Evolutionary conservation across 176 grass and related monocot genomes (phyloP), one percentile per base, ranked within the genome.

Genomic region (Pontederia crassipes): DNA sequence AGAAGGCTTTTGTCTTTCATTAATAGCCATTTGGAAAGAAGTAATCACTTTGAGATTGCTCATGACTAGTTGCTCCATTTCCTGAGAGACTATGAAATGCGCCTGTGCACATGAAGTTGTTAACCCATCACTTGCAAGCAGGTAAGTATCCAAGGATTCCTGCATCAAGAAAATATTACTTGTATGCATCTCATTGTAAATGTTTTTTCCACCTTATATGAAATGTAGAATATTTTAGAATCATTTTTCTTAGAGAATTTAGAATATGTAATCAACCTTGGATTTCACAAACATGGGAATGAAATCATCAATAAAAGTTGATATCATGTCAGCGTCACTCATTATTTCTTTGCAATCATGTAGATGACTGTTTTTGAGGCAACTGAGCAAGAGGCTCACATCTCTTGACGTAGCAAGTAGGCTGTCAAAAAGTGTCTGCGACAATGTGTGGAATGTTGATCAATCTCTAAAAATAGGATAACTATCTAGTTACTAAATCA

Each of bases 381-480:
- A 78, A 78, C 59, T 78, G 58, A 96, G 86, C 66, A 96, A 80
- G 69, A 90, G 59, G 57, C 59, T 75, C 46, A 75, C 64, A 45
- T 96, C 91, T 49, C 35, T 87, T 48, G 47, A 74, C 91, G 85
- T 79, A 63, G 73, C 55, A 64, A 90, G 68, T 60, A 96, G 61
- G 56, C 58, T 80, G 72, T 96, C 91, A 78, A 96, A 85, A 26
- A 87, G 59, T 59, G 72, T 45, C 91, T 96, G 61, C 48, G 72
- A 59, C 64, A 62, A 13, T 55, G 18, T 49, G 35, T 65, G 10
- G 60, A 69, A 76, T 53, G 2, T 66, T 9, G n/a, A 56, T 45
- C n/a, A 32, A 57, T 53, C 64, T 12, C 32, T 60, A 8, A 12
- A 60, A 9, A 49, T 52, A 48, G 28, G 20, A 12, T 8, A 64